Base-by-base conservation (phyloP, 352 stramenopile genomes). In the Phytophthora palmivora region DNA sequence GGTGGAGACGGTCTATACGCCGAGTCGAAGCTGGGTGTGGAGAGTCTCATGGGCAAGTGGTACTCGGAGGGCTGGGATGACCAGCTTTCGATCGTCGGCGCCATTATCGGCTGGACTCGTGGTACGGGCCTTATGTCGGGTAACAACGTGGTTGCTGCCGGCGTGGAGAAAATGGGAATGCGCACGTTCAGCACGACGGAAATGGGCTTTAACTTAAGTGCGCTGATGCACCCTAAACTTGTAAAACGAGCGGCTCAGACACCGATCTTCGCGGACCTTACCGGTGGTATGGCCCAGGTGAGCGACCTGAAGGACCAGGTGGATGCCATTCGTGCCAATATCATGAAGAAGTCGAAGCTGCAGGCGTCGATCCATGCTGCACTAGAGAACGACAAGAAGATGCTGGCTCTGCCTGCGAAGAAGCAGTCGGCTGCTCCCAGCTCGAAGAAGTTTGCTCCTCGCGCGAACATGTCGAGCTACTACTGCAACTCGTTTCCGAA, bases 131-230 rank as follows among this genome's bases (percentile, higher is more conserved):
- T 97, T 19, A 97, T 97, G 89, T 82, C 75, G 21, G 79, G 85
- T n/a, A 97, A 97, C 71, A 95, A 97, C 55, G 74, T 94, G 6
- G 89, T 94, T 15, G 85, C 89, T 16, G 73, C 78, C 7, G 88
- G 85, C 16, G 75, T 97, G 19, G 89, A 97, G 64, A 81, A 85
- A 45, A 74, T 94, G 30, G 82, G 84, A 50, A 79, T 93, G 43
- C 83, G 89, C 51, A 97, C 87, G 19, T 97, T 97, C 61, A 94
- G 75, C 52, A 92, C 84, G 9, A 82, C 72, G 16, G 84, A 97
- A 70, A 96, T 95, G 83, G 88, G 84, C n/a, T 96, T 96, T 68
- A 95, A 96, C 74, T 47, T 97, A 21, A 88, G 81, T 19, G 87
- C 80, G 0, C 66, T 96, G 51, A 77, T 97, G 75, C 87, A 96